These are phyloP conservation scores for Penicillium atrosanguineum DNA, from an alignment of 495 filamentous ascomycete species.

Conservation along the genomic window DNA sequence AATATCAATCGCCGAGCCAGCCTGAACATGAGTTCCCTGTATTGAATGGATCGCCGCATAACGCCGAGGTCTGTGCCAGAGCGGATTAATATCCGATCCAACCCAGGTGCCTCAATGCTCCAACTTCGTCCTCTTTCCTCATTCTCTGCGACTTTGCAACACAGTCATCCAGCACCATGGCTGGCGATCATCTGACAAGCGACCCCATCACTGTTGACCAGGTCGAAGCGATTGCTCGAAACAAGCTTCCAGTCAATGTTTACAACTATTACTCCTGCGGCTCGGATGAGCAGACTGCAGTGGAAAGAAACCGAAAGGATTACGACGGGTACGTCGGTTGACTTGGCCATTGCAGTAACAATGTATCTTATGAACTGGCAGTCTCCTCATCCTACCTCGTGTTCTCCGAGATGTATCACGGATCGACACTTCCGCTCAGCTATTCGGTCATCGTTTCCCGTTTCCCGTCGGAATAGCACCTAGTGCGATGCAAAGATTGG, in stretches of 20 bases:
- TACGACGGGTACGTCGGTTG: not conserved
- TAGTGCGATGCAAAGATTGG: slow-evolving; percentile 77
- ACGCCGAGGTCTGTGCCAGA: not conserved
- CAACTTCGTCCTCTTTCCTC: not conserved
- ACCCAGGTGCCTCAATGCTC: not conserved
- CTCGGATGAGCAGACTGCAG: slow-evolving; percentile 3
- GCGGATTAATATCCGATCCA: not conserved
- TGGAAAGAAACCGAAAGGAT: slow-evolving; percentile 2
- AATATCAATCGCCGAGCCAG: too few relatives aligned
- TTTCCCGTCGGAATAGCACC: slow-evolving; percentile 87
- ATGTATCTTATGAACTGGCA: not conserved
- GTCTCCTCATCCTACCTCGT: slow-evolving; percentile 30
- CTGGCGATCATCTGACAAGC: not conserved
- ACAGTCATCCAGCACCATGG: not conserved
- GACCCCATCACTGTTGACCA: slow-evolving; percentile 3
- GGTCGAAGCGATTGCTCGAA: slow-evolving; percentile 4
- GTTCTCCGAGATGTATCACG: slow-evolving; percentile 48
- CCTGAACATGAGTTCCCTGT: too few relatives aligned
- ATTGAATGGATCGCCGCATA: not conserved
- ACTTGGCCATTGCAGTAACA: not conserved
- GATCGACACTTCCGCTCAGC: slow-evolving; percentile 38
- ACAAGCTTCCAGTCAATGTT: slow-evolving; percentile 2
- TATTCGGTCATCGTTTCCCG: slow-evolving; percentile 44
- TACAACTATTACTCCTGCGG: slow-evolving; percentile 8
- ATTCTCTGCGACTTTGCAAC: not conserved